A percentile compares a stretch with the other conserved stretches of the same genome.
Evolutionary conservation across 148 eudicot genomes (phyloP).

Genomic region (Rhododendron williamsianum): DNA sequence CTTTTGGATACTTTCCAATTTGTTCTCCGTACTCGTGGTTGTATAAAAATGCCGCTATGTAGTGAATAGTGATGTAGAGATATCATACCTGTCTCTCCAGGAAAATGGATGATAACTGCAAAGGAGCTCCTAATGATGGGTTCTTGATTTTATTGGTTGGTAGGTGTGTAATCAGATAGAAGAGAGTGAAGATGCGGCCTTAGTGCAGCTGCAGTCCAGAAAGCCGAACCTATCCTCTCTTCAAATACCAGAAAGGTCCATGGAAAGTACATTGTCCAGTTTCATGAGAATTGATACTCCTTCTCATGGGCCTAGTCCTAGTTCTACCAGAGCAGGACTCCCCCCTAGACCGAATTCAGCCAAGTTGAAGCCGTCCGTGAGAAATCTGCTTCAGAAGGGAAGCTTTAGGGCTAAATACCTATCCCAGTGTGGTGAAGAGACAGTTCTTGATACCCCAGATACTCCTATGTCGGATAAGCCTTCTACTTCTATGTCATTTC

Average conservation of each 20-base stretch:
- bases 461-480: slow-evolving; percentile 33
- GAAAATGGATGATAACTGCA: background rate
- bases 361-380: slow-evolving; percentile 29
- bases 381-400: slow-evolving; percentile 32
- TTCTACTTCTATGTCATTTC: slow-evolving; percentile 39
- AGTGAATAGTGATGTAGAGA: background rate
- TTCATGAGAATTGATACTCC: slow-evolving; percentile 28
- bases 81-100: background rate
- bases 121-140: background rate
- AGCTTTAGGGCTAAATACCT: slow-evolving; percentile 29
- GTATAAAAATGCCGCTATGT: background rate
- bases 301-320: slow-evolving; percentile 25
- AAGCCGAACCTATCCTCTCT: slow-evolving; percentile 36
- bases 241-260: slow-evolving; percentile 36
- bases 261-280: slow-evolving; percentile 27
- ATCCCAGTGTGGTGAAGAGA: slow-evolving; percentile 29
- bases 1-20: background rate
- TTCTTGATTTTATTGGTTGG: background rate
- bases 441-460: slow-evolving; percentile 36
- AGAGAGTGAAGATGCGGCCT: slow-evolving; percentile 31
- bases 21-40: background rate
- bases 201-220: slow-evolving; percentile 30
- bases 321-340: slow-evolving; percentile 32
- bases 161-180: slow-evolving; percentile 16
- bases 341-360: slow-evolving; percentile 43